Percentiles rank a stretch among this genome's conserved stretches.
Evolutionary conservation across 257 asterid genomes (phyloP).

Genomic region (Ocimum tenuiflorum): DNA sequence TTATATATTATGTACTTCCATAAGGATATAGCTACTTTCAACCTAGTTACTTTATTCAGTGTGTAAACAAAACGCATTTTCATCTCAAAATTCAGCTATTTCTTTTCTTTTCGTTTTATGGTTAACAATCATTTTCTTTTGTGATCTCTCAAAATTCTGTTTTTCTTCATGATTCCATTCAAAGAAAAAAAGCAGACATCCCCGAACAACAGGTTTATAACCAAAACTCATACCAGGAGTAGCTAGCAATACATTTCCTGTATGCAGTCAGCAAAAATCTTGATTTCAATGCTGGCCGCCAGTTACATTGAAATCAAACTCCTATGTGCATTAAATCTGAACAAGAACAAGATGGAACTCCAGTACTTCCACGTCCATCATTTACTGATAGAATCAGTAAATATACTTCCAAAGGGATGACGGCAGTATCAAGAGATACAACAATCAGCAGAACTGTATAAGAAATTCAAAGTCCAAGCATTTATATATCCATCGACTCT

Average conservation of each 20-base stretch:
- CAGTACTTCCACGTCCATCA: no score
- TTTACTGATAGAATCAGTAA: not conserved
- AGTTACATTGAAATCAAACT: no score
- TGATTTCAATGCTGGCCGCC: no score
- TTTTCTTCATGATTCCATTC: no score
- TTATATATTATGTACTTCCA: not conserved
- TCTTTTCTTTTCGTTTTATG: not conserved
- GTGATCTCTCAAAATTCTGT: no score
- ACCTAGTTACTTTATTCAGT: conserved; percentile 5
- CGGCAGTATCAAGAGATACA: not conserved
- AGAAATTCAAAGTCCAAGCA: not conserved
- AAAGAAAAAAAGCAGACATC: not conserved
- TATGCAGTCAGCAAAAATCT: not conserved
- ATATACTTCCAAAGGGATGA: not conserved
- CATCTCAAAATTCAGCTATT: not conserved
- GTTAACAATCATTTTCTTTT: no score
- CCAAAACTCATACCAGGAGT: not conserved
- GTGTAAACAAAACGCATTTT: not conserved
- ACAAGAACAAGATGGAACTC: no score
- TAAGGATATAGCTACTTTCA: conserved; percentile 8
- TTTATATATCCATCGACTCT: conserved; percentile 54
- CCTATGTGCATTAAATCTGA: no score
- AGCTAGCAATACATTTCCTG: not conserved
- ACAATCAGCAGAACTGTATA: no score
- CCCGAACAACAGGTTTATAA: no score